phyloP scores from a whole-genome alignment of 2,329 filamentous ascomycete species.

The Fusarium setosum region DNA sequence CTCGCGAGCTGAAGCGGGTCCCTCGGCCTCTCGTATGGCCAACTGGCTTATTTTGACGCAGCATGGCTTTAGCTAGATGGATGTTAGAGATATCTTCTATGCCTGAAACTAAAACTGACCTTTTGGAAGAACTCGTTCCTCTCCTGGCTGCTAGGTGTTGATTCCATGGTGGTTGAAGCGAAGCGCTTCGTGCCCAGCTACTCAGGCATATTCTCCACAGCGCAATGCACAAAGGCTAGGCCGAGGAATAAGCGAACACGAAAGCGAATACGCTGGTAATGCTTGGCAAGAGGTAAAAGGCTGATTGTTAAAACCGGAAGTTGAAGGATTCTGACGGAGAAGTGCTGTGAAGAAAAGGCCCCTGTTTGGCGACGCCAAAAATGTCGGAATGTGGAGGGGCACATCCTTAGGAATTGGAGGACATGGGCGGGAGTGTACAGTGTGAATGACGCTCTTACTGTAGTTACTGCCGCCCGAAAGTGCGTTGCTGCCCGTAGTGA shows the following conservation, averaged over 20 bases:
- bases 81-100: constrained; percentile 11
- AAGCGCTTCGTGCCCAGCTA: constrained; percentile 32
- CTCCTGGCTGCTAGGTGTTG: constrained; percentile 34
- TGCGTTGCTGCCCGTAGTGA: constrained; percentile 1
- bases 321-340: background rate
- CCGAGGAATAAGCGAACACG: constrained; percentile 25
- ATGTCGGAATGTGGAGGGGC: constrained; percentile 27
- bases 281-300: background rate
- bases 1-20: constrained; percentile 53
- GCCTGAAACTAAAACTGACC: constrained; percentile 19
- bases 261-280: constrained; percentile 14
- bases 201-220: constrained; percentile 36
- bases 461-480: too few relatives aligned
- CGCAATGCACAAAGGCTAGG: background rate
- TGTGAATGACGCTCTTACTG: background rate
- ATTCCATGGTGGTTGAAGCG: constrained; percentile 41
- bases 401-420: constrained; percentile 4
- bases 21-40: constrained; percentile 60
- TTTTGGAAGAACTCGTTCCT: constrained; percentile 48
- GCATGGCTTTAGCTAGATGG: constrained; percentile 67
- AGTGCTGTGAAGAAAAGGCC: constrained; percentile 2
- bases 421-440: constrained; percentile 2
- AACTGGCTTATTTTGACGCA: constrained; percentile 71
- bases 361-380: constrained; percentile 18
- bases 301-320: background rate